A percentile compares a stretch with the other conserved stretches of the same genome.
phyloP scores from a whole-genome alignment of 176 grass and related monocot species.

The Oryza officinalis region DNA sequence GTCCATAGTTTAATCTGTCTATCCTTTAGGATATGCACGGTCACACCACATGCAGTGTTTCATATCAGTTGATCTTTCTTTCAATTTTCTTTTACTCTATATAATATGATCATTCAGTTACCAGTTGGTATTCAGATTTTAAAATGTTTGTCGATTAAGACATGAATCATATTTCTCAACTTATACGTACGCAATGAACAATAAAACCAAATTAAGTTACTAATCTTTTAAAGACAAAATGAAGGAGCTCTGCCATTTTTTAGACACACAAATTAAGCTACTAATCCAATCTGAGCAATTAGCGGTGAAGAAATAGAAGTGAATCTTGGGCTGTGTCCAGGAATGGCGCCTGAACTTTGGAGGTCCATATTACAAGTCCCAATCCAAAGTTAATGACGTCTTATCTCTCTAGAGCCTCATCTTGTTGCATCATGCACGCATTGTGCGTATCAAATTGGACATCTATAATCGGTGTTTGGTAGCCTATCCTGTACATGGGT shows the following conservation, averaged over 20 bases:
- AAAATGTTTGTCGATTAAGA: not conserved
- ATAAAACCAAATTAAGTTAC: not conserved
- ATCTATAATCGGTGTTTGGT: not conserved
- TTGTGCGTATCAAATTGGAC: not conserved
- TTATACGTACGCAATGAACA: not conserved
- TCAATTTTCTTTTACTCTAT: not conserved
- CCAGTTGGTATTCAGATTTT: not conserved
- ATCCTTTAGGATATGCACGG: not conserved
- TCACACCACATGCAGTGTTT: not conserved
- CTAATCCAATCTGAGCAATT: not conserved
- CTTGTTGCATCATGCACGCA: not conserved
- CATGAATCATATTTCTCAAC: not conserved
- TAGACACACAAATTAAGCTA: not conserved
- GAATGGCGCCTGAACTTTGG: not conserved
- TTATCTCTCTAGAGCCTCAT: not conserved
- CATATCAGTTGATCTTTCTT: not conserved
- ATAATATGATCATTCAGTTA: not conserved
- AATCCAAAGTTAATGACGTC: constrained; percentile 11
- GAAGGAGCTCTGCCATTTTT: too few species aligned
- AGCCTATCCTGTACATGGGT: not conserved
- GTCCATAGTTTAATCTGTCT: not conserved
- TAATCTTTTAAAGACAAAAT: too few species aligned
- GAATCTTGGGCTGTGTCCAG: not conserved
- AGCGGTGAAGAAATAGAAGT: not conserved
- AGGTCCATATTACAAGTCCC: not conserved